These are phyloP conservation scores for Leccinellum albellum DNA, from an alignment of 768 basidiomycete species.

Conservation along the genomic window DNA sequence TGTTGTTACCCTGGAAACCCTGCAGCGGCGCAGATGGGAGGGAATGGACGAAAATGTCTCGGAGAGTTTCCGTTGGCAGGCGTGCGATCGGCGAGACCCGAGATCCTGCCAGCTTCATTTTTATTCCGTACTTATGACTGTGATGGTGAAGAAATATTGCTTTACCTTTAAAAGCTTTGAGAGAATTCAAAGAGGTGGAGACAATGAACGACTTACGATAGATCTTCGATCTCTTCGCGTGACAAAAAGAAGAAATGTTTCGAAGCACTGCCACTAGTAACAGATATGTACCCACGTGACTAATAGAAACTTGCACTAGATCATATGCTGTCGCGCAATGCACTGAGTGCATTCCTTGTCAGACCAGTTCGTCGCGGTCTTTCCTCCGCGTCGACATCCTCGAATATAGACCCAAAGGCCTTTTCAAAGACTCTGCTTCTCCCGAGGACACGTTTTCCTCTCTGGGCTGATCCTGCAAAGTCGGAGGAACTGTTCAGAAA, in stretches of 20 bases:
- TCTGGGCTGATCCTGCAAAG: constrained; percentile 63
- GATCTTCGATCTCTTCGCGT: too few relatives aligned
- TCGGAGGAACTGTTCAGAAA: constrained; percentile 55
- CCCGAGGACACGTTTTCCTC: constrained; percentile 77
- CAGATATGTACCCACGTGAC: too few relatives aligned
- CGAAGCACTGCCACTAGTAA: too few relatives aligned
- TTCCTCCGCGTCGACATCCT: constrained; percentile 7
- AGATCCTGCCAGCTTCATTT: not conserved
- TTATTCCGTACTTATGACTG: not conserved
- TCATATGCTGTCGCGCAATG: constrained; percentile 8
- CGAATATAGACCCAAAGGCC: constrained; percentile 29
- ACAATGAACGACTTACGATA: too few relatives aligned
- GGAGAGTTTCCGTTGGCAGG: not conserved
- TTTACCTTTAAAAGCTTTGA: not conserved
- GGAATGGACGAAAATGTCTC: not conserved
- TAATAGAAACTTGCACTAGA: too few relatives aligned
- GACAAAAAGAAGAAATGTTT: too few relatives aligned
- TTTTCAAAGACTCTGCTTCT: constrained; percentile 68
- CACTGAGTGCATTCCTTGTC: constrained; percentile 6
- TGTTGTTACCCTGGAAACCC: not conserved
- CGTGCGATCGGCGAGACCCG: not conserved
- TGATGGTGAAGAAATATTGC: not conserved
- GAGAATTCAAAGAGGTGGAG: not conserved
- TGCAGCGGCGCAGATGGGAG: not conserved
- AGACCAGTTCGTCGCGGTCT: constrained; percentile 12